phyloP scores from a whole-genome alignment of 2,329 filamentous ascomycete species.

The Verticillium nubilum region DNA sequence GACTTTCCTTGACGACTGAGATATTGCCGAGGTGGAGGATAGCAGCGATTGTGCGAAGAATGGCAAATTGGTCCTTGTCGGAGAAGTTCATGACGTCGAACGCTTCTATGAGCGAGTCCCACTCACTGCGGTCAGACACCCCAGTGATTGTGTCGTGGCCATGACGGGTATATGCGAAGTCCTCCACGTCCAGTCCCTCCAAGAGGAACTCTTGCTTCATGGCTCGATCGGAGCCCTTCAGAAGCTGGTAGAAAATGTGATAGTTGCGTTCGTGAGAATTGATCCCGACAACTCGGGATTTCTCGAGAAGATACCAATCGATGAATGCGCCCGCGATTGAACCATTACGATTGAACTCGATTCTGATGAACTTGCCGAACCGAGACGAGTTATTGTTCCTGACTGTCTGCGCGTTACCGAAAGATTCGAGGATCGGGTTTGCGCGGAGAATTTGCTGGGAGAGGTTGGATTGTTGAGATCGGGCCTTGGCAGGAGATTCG shows the following conservation, averaged over 20 bases:
- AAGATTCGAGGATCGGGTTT: slow-evolving; percentile 95
- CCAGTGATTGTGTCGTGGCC: slow-evolving; percentile 90
- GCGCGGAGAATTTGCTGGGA: slow-evolving; percentile 95
- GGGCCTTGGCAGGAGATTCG: slow-evolving; percentile 62
- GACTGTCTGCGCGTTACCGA: slow-evolving; percentile 96
- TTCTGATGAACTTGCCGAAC: slow-evolving; percentile 98
- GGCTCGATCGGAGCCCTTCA: slow-evolving; percentile 71
- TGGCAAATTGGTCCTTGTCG: slow-evolving; percentile 73
- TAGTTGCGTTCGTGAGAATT: slow-evolving; percentile 91
- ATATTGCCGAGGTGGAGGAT: slow-evolving; percentile 94
- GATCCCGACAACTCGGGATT: slow-evolving; percentile 90
- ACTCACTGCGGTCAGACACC: slow-evolving; percentile 86
- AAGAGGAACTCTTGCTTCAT: slow-evolving; percentile 76
- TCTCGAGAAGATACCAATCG: slow-evolving; percentile 97
- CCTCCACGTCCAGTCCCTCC: slow-evolving; percentile 67
- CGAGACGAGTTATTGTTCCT: slow-evolving; percentile 97
- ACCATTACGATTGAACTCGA: slow-evolving; percentile 83
- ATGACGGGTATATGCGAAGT: slow-evolving; percentile 87
- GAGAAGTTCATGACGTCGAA: slow-evolving; percentile 93
- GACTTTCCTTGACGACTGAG: slow-evolving; percentile 81
- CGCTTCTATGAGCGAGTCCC: slow-evolving; percentile 83
- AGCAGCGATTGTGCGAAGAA: slow-evolving; percentile 82
- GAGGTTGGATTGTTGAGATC: slow-evolving; percentile 69
- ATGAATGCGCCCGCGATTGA: slow-evolving; percentile 95
- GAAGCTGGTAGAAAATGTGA: slow-evolving; percentile 93